These are phyloP conservation scores for Sesbania bispinosa DNA, from an alignment of 306 rosid species.

Conservation along the genomic window DNA sequence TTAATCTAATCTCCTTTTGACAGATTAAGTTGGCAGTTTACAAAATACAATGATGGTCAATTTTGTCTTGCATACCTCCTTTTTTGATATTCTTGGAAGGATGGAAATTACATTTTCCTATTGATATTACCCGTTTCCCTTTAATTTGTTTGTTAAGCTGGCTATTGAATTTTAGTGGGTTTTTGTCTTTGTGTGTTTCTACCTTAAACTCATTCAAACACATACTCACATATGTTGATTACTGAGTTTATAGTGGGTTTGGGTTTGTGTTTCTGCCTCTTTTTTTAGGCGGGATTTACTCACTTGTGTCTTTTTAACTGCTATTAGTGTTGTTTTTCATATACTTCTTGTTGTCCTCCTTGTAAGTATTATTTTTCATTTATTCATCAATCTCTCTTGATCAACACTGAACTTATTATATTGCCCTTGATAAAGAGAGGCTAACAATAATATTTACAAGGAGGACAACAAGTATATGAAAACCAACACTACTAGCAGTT, in stretches of 20 bases:
- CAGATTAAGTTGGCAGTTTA: not conserved
- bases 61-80: not conserved
- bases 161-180: not conserved
- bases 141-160: conserved; percentile 21
- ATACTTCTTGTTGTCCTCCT: conserved; percentile 62
- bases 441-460: conserved; percentile 63
- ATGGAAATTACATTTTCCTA: not conserved
- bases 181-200: conserved; percentile 4
- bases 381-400: not conserved
- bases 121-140: not conserved
- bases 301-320: conserved; percentile 85
- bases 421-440: no score
- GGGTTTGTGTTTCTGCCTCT: no score
- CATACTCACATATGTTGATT: not conserved
- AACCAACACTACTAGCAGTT: conserved; percentile 62
- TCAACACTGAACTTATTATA: conserved; percentile 3
- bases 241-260: no score
- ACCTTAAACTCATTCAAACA: not conserved
- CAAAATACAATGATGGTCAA: not conserved
- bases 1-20: not conserved
- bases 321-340: conserved; percentile 56
- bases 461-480: conserved; percentile 60
- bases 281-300: conserved; percentile 92
- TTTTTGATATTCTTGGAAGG: not conserved
- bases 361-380: conserved; percentile 49